These are phyloP conservation scores for Saturnispora galanensis DNA, from an alignment of 805 yeast genomes.

Conservation along the genomic window DNA sequence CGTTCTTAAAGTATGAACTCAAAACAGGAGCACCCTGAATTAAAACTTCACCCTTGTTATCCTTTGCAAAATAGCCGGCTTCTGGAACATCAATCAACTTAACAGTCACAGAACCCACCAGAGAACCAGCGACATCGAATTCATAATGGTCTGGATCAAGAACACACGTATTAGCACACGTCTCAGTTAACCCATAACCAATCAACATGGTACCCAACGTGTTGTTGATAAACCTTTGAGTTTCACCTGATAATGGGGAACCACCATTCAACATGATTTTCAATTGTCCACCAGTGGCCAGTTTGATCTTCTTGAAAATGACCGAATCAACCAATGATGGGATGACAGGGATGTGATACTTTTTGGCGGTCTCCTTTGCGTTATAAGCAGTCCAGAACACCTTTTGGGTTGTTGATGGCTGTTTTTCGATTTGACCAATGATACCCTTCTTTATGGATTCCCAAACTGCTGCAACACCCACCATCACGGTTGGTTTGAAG, in stretches of 20 bases:
- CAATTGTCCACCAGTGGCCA: constrained; percentile 90
- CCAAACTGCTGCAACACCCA: constrained; percentile 98
- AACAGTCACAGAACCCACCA: constrained; percentile 74
- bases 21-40: constrained; percentile 67
- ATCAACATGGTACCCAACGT: constrained; percentile 78
- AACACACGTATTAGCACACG: constrained; percentile 80
- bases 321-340: constrained; percentile 57
- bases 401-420: constrained; percentile 59
- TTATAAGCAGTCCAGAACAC: constrained; percentile 83
- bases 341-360: constrained; percentile 71
- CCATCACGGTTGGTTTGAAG: constrained; percentile 89
- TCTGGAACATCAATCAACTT: constrained; percentile 88
- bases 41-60: constrained; percentile 88
- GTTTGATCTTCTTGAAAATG: constrained; percentile 79
- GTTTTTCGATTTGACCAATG: constrained; percentile 56
- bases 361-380: constrained; percentile 55
- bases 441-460: constrained; percentile 93
- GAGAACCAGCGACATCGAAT: constrained; percentile 70
- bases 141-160: constrained; percentile 57
- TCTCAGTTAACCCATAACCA: constrained; percentile 96
- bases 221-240: constrained; percentile 71
- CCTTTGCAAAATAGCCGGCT: constrained; percentile 81
- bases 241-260: constrained; percentile 72
- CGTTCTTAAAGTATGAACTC: constrained; percentile 73
- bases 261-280: constrained; percentile 80